These are phyloP conservation scores for Solanum hybrid DNA, from an alignment of 305 asterid genomes.

Conservation along the genomic window DNA sequence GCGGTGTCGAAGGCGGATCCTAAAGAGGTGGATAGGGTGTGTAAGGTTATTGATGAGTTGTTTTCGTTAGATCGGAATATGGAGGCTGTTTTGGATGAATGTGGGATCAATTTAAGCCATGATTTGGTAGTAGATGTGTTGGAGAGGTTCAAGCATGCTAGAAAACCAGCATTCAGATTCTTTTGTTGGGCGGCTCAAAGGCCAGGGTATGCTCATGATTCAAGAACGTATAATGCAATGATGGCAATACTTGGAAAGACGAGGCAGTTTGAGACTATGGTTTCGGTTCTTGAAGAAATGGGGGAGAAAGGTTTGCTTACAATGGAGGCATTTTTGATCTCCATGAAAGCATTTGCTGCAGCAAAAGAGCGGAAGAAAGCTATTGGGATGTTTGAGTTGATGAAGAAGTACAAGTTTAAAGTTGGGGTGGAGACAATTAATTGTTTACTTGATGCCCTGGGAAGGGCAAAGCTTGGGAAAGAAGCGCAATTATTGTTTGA, in stretches of 20 bases:
- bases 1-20: slow-evolving; percentile 33
- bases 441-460: slow-evolving; percentile 70
- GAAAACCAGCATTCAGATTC: slow-evolving; percentile 88
- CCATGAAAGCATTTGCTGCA: slow-evolving; percentile 67
- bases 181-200: slow-evolving; percentile 65
- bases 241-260: slow-evolving; percentile 64
- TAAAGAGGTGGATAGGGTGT: slow-evolving; percentile 63
- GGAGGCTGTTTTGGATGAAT: slow-evolving; percentile 86
- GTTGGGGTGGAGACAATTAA: slow-evolving; percentile 58
- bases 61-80: slow-evolving; percentile 74
- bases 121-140: slow-evolving; percentile 70
- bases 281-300: slow-evolving; percentile 73
- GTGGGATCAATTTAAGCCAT: slow-evolving; percentile 47
- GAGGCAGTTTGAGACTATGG: slow-evolving; percentile 90
- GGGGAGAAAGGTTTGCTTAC: slow-evolving; percentile 66
- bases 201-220: slow-evolving; percentile 52
- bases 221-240: slow-evolving; percentile 61
- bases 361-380: slow-evolving; percentile 84
- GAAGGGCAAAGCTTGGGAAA: slow-evolving; percentile 77
- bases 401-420: slow-evolving; percentile 60
- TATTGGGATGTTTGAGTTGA: slow-evolving; percentile 59
- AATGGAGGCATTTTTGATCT: slow-evolving; percentile 48
- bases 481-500: slow-evolving; percentile 66
- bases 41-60: slow-evolving; percentile 69
- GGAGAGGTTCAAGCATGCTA: slow-evolving; percentile 69